Conservation (phyloP, 2,329 filamentous ascomycete species). For the Penicillium occitanis region DNA sequence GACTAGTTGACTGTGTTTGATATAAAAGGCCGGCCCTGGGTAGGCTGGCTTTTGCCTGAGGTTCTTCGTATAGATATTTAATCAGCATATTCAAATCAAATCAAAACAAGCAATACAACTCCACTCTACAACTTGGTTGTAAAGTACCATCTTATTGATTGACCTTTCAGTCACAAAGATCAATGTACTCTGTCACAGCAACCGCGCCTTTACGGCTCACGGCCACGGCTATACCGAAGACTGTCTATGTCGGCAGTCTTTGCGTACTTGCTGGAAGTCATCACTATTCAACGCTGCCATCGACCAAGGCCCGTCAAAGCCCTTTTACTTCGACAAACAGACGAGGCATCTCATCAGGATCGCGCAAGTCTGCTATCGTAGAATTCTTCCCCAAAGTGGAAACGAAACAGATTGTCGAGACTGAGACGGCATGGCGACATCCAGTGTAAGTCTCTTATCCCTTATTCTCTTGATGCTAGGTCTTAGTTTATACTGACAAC, state of each 20-base stretch:
- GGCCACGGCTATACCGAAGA: constrained; percentile 28
- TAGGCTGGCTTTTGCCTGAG: not conserved
- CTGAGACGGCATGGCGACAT: constrained; percentile 67
- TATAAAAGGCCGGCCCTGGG: constrained; percentile 8
- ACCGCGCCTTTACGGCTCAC: constrained; percentile 31
- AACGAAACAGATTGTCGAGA: constrained; percentile 61
- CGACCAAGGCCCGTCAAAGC: constrained; percentile 28
- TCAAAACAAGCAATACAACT: not conserved
- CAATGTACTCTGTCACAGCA: constrained; percentile 27
- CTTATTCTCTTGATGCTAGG: no score
- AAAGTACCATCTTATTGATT: not conserved
- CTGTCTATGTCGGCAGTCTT: constrained; percentile 22
- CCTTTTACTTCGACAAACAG: constrained; percentile 24
- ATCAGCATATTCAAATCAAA: not conserved
- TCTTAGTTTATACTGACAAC: not conserved
- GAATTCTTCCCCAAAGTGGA: constrained; percentile 61
- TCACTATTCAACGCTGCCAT: constrained; percentile 28
- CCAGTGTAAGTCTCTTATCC: constrained; percentile 48
- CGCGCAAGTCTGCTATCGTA: constrained; percentile 35
- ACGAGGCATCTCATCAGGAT: constrained; percentile 33
- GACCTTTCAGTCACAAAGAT: not conserved
- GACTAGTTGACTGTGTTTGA: not conserved
- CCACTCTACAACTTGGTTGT: not conserved
- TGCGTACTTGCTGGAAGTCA: constrained; percentile 17
- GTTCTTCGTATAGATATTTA: not conserved